Base-by-base conservation (phyloP, 306 rosid genomes). In the Heteromeles arbutifolia region DNA sequence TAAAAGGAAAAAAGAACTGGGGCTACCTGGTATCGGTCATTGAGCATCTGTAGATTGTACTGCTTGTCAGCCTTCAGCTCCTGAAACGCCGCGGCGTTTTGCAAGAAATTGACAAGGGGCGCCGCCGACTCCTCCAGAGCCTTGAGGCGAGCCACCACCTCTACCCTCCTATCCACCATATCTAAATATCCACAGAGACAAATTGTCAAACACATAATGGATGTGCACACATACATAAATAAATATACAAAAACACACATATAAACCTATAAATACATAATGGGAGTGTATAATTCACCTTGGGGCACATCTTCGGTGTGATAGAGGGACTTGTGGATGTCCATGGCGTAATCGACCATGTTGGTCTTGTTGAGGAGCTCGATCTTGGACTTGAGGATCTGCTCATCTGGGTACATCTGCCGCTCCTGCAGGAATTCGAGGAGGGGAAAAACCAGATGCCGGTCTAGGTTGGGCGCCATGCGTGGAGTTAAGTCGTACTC, bases 341-440 rank as follows among this genome's bases (percentile, higher is more conserved):
- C 97, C 99, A 92, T 92, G 66, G 96, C 96, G 58, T 92, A 95
- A 62, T 95, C 99, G 26, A 95, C 99, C 99, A 95, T 95, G 85
- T 90, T 90, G 34, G 99, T 95, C 78, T 88, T 86, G 89, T 84
- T 92, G 52, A 95, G 95, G 5, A 95, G 97, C 74, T 90, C 97
- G 74, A 95, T 92, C 81, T 95, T 95, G 8, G 91, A 86, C 83
- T 92, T 89, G 44, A 95, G 97, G 79, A 95, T 95, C 82, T 86
- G 88, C 65, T 85, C 91, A 18, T 92, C 90, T 6, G 90, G 87
- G 81, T 92, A 85, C 12, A 95, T 72, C 53, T 82, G 86, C 3
- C 92, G 86, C 77, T 95, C 97, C 76, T 95, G 99, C 3, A 95
- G 93, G 21, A 92, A 95, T 83, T 95, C 97, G 12, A 95, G 81